Base-by-base conservation (phyloP, 2,329 filamentous ascomycete genomes). In the Pseudonectria foliicola region DNA sequence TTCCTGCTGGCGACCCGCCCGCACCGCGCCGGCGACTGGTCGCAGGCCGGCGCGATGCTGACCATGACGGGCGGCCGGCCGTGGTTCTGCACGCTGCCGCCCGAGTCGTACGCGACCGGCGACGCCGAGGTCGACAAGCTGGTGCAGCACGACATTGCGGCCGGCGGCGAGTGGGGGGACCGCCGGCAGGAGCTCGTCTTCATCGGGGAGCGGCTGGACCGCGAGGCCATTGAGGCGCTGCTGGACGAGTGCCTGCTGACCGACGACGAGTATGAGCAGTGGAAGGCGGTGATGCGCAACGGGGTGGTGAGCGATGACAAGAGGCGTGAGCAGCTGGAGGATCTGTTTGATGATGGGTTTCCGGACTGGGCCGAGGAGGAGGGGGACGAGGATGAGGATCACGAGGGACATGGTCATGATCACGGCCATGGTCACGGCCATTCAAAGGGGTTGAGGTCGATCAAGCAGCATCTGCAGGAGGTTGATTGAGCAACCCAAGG, bases 171-270 rank as follows among this genome's bases (percentile, higher is more conserved):
- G 39, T 85, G 80, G 78, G 81, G 79, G 1, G 82, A 86, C 45
- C 67, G 81, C 2, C 66, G 81, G 3, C 81, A 86, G 52, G 82
- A 86, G 54, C 54, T 86, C 6, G 82, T 86, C 3, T 82, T 86
- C 40, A 85, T 87, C 38, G 82, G 82, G 0, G 79, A 85, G 55
- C 67, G 68, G 5, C 63, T 86, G 11, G 67, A 83, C 32, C 50
- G 65, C 2, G 50, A 54, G 5, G 66, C 61, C 0, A 60, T 86
- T 12, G 71, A 67, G 15, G 57, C 55, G 4, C 53, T 70, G 24
- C 54, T 86, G 4, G 75, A 86, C 47, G 57, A 54, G 2, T 85
- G 80, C 47, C 53, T 85, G 15, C 54, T 86, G 3, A 67, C 68
- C n/a, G 72, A 80, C 14, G 54, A 54, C 0, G 82, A 86, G 56